phyloP scores from a whole-genome alignment of 768 basidiomycete species.

The Saitozyma sp. region DNA sequence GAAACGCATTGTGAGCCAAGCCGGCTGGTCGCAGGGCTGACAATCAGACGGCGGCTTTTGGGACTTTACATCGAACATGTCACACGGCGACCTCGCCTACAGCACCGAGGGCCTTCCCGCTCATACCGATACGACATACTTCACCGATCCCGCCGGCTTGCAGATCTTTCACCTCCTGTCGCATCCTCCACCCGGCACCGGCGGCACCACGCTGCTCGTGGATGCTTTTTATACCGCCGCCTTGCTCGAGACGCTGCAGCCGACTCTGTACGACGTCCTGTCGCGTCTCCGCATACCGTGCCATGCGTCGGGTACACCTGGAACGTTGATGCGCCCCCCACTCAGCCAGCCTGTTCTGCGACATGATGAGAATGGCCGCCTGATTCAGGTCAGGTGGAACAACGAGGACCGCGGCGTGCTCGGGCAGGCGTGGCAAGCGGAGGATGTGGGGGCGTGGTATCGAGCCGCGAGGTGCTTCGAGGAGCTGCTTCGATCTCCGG shows the following conservation, averaged over 20 bases:
- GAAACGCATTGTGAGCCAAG: constrained; percentile 68
- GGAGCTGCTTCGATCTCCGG: constrained; percentile 67
- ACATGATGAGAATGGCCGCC: constrained; percentile 66
- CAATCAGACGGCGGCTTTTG: constrained; percentile 84
- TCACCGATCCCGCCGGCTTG: constrained; percentile 91
- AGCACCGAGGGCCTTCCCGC: constrained; percentile 81
- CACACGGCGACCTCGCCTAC: constrained; percentile 92
- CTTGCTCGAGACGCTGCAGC: constrained; percentile 70
- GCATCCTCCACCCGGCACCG: constrained; percentile 64
- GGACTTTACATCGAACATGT: constrained; percentile 91
- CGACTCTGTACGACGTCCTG: constrained; percentile 68
- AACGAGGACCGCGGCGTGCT: constrained; percentile 89
- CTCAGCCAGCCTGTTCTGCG: constrained; percentile 70
- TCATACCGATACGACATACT: constrained; percentile 75
- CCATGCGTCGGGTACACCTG: constrained; percentile 81
- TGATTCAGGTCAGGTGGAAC: constrained; percentile 86
- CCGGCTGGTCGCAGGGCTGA: constrained; percentile 1
- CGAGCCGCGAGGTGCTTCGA: constrained; percentile 79
- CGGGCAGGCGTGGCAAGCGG: constrained; percentile 57
- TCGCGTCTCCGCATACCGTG: constrained; percentile 69
- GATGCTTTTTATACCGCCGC: constrained; percentile 93
- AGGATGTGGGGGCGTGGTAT: constrained; percentile 79
- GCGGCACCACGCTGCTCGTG: constrained; percentile 87
- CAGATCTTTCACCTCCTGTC: constrained; percentile 94
- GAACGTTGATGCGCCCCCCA: constrained; percentile 55